These are phyloP conservation scores for Radiomyces spectabilis DNA, from an alignment of 192 early-diverging fungal genomes.

Conservation along the genomic window DNA sequence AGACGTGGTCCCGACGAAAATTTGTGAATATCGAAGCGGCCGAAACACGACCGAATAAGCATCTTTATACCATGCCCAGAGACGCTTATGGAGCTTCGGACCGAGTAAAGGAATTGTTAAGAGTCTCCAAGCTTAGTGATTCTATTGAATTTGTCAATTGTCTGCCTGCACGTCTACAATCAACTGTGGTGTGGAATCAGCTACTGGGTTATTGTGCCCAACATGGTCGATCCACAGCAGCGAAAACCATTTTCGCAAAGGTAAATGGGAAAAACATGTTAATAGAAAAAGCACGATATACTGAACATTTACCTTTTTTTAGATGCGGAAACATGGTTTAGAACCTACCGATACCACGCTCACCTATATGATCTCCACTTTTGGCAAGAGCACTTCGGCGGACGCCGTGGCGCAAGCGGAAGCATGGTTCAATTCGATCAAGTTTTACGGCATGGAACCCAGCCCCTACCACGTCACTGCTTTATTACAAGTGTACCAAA, in stretches of 20 bases:
- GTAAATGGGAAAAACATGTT: not conserved
- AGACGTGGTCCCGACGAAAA: not conserved
- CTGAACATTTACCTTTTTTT: not conserved
- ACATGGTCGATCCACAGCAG: not conserved
- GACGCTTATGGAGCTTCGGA: not conserved
- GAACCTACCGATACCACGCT: conserved; percentile 3
- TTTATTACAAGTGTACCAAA: not conserved
- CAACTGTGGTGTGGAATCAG: conserved; percentile 3
- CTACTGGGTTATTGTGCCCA: not conserved
- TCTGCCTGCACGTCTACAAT: conserved; percentile 1
- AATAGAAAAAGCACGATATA: not conserved
- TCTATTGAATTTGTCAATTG: not conserved
- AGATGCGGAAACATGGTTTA: conserved; percentile 7
- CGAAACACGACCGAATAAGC: not conserved
- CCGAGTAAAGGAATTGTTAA: not conserved
- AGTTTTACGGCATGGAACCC: not conserved
- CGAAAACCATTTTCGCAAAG: not conserved
- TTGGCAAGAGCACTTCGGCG: not conserved
- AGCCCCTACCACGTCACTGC: not conserved
- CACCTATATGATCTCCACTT: not conserved
- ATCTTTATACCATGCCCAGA: not conserved
- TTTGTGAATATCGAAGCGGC: conserved; percentile 1
- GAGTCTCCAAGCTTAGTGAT: not conserved
- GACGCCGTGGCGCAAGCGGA: not conserved
- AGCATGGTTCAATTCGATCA: not conserved